Evolutionary conservation across 495 filamentous ascomycete species (phyloP).

Genomic region (Tuber melanosporum): DNA sequence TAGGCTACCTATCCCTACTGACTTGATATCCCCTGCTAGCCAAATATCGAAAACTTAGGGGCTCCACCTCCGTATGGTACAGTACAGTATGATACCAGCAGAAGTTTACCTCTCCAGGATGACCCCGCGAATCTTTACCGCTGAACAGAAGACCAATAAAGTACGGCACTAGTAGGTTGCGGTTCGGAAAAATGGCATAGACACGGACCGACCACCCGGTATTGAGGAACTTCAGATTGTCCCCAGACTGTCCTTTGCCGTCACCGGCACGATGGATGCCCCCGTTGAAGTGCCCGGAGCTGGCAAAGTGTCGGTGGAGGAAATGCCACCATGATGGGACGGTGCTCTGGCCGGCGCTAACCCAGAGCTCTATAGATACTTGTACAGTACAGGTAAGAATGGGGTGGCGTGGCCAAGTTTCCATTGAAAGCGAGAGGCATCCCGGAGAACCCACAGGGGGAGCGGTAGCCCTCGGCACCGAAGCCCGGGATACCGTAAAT

Average conservation of each 20-base stretch:
- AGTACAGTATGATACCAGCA: no score
- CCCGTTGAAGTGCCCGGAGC: neutral
- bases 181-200: neutral
- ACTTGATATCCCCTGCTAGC: no score
- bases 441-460: neutral
- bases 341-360: neutral
- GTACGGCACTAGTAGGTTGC: neutral
- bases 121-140: no score
- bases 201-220: neutral
- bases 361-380: neutral
- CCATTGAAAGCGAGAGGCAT: neutral
- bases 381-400: no score
- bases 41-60: no score
- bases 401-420: neutral
- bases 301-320: neutral
- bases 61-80: no score
- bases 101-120: no score
- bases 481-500: neutral
- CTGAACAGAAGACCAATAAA: neutral
- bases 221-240: neutral
- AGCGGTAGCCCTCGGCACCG: neutral
- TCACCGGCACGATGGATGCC: neutral
- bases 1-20: no score
- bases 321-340: neutral
- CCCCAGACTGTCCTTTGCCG: neutral